A percentile compares a stretch with the other conserved stretches of the same genome.
These are phyloP conservation scores for Ceratocystis alfenasii DNA, from an alignment of 2,329 filamentous ascomycete genomes.

Conservation along the genomic window DNA sequence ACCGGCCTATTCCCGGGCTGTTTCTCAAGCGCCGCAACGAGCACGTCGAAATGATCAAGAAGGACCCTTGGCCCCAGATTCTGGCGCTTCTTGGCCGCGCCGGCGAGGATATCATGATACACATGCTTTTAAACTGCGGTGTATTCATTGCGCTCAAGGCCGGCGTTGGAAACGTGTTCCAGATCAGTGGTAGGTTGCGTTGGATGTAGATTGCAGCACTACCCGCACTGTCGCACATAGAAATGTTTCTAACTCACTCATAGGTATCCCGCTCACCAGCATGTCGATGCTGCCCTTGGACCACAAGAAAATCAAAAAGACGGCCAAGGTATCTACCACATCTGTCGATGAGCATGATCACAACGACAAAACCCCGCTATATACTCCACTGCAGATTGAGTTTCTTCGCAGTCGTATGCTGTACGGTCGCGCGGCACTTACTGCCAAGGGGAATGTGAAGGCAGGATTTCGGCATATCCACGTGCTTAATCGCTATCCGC, in stretches of 20 bases:
- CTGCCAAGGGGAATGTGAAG: slow-evolving; percentile 51
- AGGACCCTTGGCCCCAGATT: slow-evolving; percentile 61
- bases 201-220: background rate
- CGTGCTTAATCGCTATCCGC: slow-evolving; percentile 19
- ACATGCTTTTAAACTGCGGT: slow-evolving; percentile 64
- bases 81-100: slow-evolving; percentile 61
- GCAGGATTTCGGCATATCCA: slow-evolving; percentile 57
- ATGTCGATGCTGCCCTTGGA: slow-evolving; percentile 22
- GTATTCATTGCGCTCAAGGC: slow-evolving; percentile 55
- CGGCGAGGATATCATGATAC: slow-evolving; percentile 65
- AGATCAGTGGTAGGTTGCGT: slow-evolving; percentile 56
- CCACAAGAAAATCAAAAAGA: background rate
- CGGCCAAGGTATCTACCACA: background rate
- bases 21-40: slow-evolving; percentile 52
- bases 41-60: slow-evolving; percentile 51
- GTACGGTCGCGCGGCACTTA: slow-evolving; percentile 65
- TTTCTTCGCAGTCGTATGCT: slow-evolving; percentile 78
- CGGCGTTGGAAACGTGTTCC: slow-evolving; percentile 56
- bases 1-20: slow-evolving; percentile 47
- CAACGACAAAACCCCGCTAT: slow-evolving; percentile 4
- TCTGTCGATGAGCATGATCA: background rate
- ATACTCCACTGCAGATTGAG: slow-evolving; percentile 46
- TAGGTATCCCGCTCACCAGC: slow-evolving; percentile 42
- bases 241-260: background rate
- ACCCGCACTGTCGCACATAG: background rate